Conservation (phyloP, 495 filamentous ascomycete genomes). For the Aspergillus asperescens region DNA sequence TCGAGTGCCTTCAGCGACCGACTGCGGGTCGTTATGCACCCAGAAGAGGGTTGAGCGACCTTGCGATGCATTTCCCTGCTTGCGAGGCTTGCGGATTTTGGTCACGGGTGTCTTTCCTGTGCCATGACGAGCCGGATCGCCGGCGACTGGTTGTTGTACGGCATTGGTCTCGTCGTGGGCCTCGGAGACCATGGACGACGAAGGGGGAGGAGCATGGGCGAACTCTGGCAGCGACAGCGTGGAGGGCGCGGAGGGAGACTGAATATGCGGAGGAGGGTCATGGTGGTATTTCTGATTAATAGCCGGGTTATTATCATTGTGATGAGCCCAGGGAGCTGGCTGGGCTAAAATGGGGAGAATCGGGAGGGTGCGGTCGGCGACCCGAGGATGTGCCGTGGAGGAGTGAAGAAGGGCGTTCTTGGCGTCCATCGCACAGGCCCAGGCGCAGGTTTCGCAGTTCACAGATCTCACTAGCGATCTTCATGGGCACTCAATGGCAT, state of each 20-base stretch:
- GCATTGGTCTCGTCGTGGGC: not conserved
- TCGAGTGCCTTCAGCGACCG: conserved; percentile 35
- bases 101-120: conserved; percentile 26
- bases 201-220: conserved; percentile 5
- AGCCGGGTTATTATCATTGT: conserved; percentile 2
- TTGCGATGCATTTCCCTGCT: conserved; percentile 30
- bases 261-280: conserved; percentile 9
- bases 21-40: conserved; percentile 42
- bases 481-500: conserved; percentile 21
- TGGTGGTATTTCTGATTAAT: conserved; percentile 1
- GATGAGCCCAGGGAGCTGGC: conserved; percentile 12
- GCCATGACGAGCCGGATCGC: conserved; percentile 13
- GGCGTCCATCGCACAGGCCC: conserved; percentile 31
- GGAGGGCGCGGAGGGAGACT: not conserved
- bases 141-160: conserved; percentile 3
- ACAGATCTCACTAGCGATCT: conserved; percentile 20
- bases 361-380: conserved; percentile 22
- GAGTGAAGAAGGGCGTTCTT: conserved; percentile 23
- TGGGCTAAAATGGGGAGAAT: conserved; percentile 26
- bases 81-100: conserved; percentile 40
- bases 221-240: not conserved
- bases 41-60: conserved; percentile 43
- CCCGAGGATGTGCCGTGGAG: conserved; percentile 16
- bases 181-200: conserved; percentile 5
- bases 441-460: conserved; percentile 17